These are phyloP conservation scores for Picochlorum sp. DNA, from an alignment of 139 green algal genomes.

Conservation along the genomic window DNA sequence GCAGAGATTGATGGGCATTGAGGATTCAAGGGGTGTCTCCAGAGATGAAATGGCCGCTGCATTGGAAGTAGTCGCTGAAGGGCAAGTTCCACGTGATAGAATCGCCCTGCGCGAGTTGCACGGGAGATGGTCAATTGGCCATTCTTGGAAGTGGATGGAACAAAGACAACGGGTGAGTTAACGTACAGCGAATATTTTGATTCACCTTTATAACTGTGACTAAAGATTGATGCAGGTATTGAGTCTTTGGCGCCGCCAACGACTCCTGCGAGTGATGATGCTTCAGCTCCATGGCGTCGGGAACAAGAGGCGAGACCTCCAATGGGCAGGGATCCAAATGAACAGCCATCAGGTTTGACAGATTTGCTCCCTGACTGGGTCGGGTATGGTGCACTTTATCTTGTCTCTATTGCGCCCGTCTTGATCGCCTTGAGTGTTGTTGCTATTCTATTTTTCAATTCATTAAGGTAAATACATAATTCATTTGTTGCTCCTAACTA, in stretches of 20 bases:
- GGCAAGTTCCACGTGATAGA: constrained; percentile 66
- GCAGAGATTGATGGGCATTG: constrained; percentile 47
- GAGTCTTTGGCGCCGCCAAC: constrained; percentile 3
- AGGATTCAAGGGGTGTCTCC: constrained; percentile 65
- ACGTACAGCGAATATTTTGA: background rate
- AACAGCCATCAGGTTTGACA: constrained; percentile 50
- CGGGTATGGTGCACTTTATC: constrained; percentile 73
- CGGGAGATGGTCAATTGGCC: constrained; percentile 75
- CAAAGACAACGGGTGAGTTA: constrained; percentile 6
- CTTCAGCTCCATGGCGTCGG: constrained; percentile 19
- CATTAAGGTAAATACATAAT: constrained; percentile 44
- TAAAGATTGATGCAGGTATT: constrained; percentile 12
- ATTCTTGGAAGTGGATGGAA: constrained; percentile 29
- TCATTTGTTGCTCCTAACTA: background rate
- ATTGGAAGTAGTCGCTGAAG: constrained; percentile 67
- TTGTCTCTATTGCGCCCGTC: constrained; percentile 61
- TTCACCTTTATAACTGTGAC: background rate
- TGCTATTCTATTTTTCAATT: constrained; percentile 75
- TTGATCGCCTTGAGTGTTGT: constrained; percentile 65
- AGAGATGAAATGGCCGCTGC: constrained; percentile 80
- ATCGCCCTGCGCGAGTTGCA: constrained; percentile 73
- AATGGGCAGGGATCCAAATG: constrained; percentile 48
- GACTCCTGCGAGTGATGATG: constrained; percentile 19
- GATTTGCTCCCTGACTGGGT: constrained; percentile 77
- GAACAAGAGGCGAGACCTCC: constrained; percentile 15